These are phyloP conservation scores for Verticillium nubilum DNA, from an alignment of 2,329 filamentous ascomycete genomes.

Conservation along the genomic window DNA sequence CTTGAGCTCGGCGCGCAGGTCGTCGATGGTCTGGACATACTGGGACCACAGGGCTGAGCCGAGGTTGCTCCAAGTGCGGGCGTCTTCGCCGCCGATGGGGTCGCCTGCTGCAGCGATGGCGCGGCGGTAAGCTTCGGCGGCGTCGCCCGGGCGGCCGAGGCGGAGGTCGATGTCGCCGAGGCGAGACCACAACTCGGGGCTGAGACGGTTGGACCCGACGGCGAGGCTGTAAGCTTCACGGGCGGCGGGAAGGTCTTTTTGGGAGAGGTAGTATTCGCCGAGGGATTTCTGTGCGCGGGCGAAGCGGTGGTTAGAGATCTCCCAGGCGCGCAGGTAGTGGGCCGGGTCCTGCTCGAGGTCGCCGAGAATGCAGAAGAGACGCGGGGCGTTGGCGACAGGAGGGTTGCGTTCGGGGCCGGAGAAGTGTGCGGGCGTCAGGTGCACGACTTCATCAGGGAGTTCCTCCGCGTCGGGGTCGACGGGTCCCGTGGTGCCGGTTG, in stretches of 20 bases:
- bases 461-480: slow-evolving; percentile 41
- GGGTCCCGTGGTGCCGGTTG: slow-evolving; percentile 34
- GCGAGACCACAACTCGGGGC: slow-evolving; percentile 81
- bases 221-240: slow-evolving; percentile 74
- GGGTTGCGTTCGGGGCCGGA: slow-evolving; percentile 63
- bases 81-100: slow-evolving; percentile 75
- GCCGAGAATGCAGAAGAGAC: slow-evolving; percentile 88
- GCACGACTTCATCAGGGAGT: slow-evolving; percentile 39
- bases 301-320: slow-evolving; percentile 73
- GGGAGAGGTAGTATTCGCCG: slow-evolving; percentile 68
- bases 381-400: slow-evolving; percentile 74
- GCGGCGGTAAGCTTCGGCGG: slow-evolving; percentile 76
- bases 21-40: slow-evolving; percentile 48
- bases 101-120: slow-evolving; percentile 62
- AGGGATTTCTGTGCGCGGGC: slow-evolving; percentile 83
- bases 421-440: slow-evolving; percentile 48
- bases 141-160: slow-evolving; percentile 68
- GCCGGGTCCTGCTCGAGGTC: slow-evolving; percentile 72
- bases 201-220: slow-evolving; percentile 72
- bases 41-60: slow-evolving; percentile 74
- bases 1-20: slow-evolving; percentile 18
- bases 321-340: slow-evolving; percentile 85
- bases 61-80: slow-evolving; percentile 91
- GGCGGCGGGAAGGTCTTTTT: slow-evolving; percentile 62
- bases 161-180: slow-evolving; percentile 84